A percentile compares a stretch with the other conserved stretches of the same genome.
Conservation (phyloP, 441 rosid species). For the Breynia disticha region DNA sequence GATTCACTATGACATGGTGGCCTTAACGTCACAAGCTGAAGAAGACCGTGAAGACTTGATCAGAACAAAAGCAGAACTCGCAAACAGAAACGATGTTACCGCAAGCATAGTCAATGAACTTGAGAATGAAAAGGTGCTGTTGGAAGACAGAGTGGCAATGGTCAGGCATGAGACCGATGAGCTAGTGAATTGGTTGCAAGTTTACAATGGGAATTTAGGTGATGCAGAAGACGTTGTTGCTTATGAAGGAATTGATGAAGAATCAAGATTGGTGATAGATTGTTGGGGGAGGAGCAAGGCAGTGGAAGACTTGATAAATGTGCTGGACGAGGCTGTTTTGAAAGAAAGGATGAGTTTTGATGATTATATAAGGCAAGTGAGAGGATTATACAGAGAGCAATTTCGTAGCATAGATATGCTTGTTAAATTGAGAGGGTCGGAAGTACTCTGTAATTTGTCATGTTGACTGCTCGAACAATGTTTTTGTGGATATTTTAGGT, state of each 20-base stretch:
- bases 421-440: conserved; percentile 6
- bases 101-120: conserved; percentile 18
- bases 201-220: conserved; percentile 13
- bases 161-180: conserved; percentile 18
- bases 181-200: conserved; percentile 27
- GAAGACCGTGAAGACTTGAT: conserved; percentile 33
- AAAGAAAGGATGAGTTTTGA: conserved; percentile 26
- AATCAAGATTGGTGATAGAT: conserved; percentile 16
- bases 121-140: conserved; percentile 22
- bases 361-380: conserved; percentile 37
- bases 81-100: conserved; percentile 9
- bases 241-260: conserved; percentile 25
- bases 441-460: not conserved
- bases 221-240: conserved; percentile 16
- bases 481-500: too few species aligned
- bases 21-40: conserved; percentile 15
- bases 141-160: conserved; percentile 19
- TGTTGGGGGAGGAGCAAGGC: conserved; percentile 27
- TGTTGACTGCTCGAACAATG: too few species aligned
- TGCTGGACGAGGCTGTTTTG: conserved; percentile 32
- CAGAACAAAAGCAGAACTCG: conserved; percentile 25
- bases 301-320: conserved; percentile 40
- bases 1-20: conserved; percentile 35
- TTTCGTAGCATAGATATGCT: conserved; percentile 19
- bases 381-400: conserved; percentile 52